Evolutionary conservation across 768 basidiomycete species (phyloP), one percentile per base, ranked within the genome.

Genomic region (Omphalotus guepiniiformis): DNA sequence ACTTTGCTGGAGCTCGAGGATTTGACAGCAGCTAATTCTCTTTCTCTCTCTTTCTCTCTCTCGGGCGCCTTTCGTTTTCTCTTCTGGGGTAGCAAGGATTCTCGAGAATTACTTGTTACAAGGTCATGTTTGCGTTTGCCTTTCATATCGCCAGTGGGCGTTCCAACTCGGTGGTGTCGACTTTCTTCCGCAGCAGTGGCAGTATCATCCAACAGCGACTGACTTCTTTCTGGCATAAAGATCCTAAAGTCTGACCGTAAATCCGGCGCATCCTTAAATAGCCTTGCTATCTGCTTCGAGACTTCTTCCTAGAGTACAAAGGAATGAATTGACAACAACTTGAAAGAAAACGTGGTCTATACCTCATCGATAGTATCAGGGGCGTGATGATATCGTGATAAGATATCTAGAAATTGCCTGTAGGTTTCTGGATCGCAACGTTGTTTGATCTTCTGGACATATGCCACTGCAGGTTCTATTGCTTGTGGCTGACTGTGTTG

Each of bases 391-490:
- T 83, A 81, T 35, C 76, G 69, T 6, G 82, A 79, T 2, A 93
- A 66, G 44, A 91, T 84, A 55, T 87, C 85, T 21, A 91, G 65
- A 58, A 92, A 92, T 54, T 82, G 78, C 45, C 79, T 78, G 54
- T 91, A 92, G 4, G 88, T 93, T 13, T 93, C 91, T 0, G 90
- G 79, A 52, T 95, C 89, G 65, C 91, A 96, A 13, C 93, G 83
- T 49, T 87, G 85, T 64, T 96, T 97, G 66, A 98, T 96, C 68
- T 93, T 93, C 67, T 94, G 93, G 26, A 99, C 93, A 56, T 95
- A 98, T 57, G 91, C 83, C 48, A 98, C 85, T 0, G 96, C 96
- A 15, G 82, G 84, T 55, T 83, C 80, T 34, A 87, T 79, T 19
- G 79, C 68, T 52, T 70, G 72, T 16, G 37, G 43, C 13, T 36